Evolutionary conservation across 1,284 basidiomycete genomes (phyloP).

Genomic region (Kalmanozyma brasiliensis): DNA sequence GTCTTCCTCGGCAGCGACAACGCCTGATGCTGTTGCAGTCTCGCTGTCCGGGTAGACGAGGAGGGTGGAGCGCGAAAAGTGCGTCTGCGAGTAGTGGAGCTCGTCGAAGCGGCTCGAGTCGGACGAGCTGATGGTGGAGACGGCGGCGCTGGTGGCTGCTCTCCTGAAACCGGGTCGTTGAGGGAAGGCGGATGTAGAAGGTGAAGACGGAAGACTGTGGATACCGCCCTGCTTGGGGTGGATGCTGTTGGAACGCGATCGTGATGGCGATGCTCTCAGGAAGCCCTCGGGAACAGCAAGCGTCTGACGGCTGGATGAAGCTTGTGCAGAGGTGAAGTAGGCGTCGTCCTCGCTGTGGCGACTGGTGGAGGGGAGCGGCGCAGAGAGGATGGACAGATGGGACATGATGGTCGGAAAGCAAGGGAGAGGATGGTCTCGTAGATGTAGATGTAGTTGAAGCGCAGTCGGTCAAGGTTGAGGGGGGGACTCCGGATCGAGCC

Average conservation of each 20-base stretch:
- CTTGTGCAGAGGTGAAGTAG: slow-evolving; percentile 14
- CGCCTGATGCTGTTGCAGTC: not conserved
- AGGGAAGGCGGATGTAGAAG: slow-evolving; percentile 15
- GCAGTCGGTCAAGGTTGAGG: not conserved
- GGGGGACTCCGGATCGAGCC: slow-evolving; percentile 25
- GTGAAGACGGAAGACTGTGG: slow-evolving; percentile 24
- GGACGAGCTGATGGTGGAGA: slow-evolving; percentile 7
- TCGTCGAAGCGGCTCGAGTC: slow-evolving; percentile 29
- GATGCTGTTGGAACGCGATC: slow-evolving; percentile 18
- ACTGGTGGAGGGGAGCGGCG: slow-evolving; percentile 16
- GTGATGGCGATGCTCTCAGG: slow-evolving; percentile 5
- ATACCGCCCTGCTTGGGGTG: slow-evolving; percentile 2
- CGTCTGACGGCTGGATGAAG: slow-evolving; percentile 16
- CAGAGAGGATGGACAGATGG: slow-evolving; percentile 27
- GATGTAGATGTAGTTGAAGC: not conserved
- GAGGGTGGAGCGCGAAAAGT: slow-evolving; percentile 37
- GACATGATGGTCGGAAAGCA: slow-evolving; percentile 30
- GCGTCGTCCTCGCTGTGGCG: slow-evolving; percentile 18
- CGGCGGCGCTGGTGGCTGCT: slow-evolving; percentile 19
- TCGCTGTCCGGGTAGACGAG: slow-evolving; percentile 32
- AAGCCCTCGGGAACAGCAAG: slow-evolving; percentile 22
- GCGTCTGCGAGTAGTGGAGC: slow-evolving; percentile 42
- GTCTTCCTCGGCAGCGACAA: slow-evolving; percentile 19
- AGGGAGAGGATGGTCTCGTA: not conserved
- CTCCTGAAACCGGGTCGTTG: slow-evolving; percentile 24